A percentile compares a stretch with the other conserved stretches of the same genome.
These are phyloP conservation scores for Musa schizocarpa DNA, from an alignment of 176 grass and related monocot genomes.

Conservation along the genomic window DNA sequence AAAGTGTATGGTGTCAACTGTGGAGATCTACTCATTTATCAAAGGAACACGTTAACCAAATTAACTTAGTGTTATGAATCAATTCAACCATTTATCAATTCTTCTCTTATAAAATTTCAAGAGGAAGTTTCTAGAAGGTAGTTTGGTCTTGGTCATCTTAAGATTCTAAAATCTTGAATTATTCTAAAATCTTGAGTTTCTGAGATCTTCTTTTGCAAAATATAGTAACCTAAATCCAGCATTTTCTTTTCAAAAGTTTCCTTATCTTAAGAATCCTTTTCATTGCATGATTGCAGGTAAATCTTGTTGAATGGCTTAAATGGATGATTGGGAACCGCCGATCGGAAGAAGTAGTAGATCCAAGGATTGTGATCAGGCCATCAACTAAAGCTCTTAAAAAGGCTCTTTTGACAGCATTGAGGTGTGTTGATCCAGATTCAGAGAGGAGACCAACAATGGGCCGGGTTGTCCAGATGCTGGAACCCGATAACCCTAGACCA, in stretches of 20 bases:
- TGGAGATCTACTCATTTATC: too few relatives aligned
- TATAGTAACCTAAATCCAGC: neutral
- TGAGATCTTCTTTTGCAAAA: too few relatives aligned
- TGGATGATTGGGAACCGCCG: neutral
- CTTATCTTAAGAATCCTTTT: neutral
- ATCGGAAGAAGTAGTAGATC: neutral
- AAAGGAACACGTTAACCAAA: too few relatives aligned
- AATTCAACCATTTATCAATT: too few relatives aligned
- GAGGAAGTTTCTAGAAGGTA: too few relatives aligned
- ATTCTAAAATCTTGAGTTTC: too few relatives aligned
- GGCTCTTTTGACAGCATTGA: conserved; percentile 1
- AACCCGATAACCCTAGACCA: neutral
- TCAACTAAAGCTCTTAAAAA: neutral
- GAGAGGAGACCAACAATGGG: conserved; percentile 2
- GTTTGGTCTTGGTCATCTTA: too few relatives aligned
- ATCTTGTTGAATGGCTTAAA: conserved; percentile 7
- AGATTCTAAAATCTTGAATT: too few relatives aligned
- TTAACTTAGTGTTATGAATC: too few relatives aligned
- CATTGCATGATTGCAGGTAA: neutral
- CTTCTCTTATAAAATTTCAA: too few relatives aligned
- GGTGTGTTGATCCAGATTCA: neutral
- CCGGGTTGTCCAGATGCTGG: neutral
- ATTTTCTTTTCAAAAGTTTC: neutral
- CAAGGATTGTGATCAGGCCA: neutral
- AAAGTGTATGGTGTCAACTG: too few relatives aligned